A percentile compares a stretch with the other conserved stretches of the same genome.
Evolutionary conservation across 495 filamentous ascomycete genomes (phyloP).

Genomic region (Hypoxylon perforatum): DNA sequence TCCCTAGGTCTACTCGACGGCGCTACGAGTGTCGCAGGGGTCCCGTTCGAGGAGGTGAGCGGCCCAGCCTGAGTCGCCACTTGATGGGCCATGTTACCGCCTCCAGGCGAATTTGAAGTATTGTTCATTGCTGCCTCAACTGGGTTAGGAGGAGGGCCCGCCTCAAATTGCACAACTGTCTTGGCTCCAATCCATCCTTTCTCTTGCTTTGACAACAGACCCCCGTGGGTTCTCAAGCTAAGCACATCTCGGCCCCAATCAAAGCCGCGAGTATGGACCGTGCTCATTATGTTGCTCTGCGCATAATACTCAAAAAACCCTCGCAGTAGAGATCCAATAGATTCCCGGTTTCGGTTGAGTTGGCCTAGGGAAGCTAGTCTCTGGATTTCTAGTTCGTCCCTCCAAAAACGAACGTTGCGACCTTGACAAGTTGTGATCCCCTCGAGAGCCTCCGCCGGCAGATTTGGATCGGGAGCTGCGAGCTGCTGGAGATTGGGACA

Average conservation of each 20-base stretch:
- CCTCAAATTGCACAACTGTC: constrained; percentile 56
- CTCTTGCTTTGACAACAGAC: constrained; percentile 72
- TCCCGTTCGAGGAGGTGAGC: constrained; percentile 1
- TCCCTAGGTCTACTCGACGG: constrained; percentile 39
- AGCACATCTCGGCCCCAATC: constrained; percentile 77
- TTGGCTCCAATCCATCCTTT: constrained; percentile 84
- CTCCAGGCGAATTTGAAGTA: constrained; percentile 16
- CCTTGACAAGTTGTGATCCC: constrained; percentile 62
- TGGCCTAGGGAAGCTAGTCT: constrained; percentile 59
- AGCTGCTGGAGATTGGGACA: constrained; percentile 78
- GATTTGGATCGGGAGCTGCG: constrained; percentile 53
- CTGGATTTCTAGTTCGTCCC: constrained; percentile 71
- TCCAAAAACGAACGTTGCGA: constrained; percentile 73
- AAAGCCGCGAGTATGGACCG: constrained; percentile 61
- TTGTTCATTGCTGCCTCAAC: constrained; percentile 29
- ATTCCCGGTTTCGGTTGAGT: constrained; percentile 68
- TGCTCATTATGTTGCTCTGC: constrained; percentile 57
- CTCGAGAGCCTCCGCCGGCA: constrained; percentile 53
- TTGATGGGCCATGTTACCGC: constrained; percentile 11
- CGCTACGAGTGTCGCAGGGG: neutral
- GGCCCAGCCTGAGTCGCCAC: constrained; percentile 11
- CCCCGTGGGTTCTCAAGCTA: constrained; percentile 75
- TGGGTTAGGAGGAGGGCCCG: constrained; percentile 17
- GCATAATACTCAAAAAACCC: constrained; percentile 89
- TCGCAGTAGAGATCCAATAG: constrained; percentile 71